These are phyloP conservation scores for Saturnispora gosingensis DNA, from an alignment of 805 yeast genomes.

Conservation along the genomic window DNA sequence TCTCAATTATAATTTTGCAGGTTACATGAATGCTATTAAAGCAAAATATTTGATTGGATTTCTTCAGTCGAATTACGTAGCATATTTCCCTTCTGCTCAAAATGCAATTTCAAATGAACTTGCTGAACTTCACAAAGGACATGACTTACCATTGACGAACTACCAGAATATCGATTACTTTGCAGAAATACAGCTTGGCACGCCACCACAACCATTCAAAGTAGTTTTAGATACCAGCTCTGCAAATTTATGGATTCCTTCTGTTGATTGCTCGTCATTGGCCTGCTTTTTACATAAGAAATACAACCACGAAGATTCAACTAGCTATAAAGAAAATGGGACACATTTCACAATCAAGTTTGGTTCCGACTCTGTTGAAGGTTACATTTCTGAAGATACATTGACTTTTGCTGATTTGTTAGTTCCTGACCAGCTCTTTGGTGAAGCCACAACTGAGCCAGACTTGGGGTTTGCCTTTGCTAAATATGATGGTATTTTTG, in stretches of 20 bases:
- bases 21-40: slow-evolving; percentile 40
- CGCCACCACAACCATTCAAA: slow-evolving; percentile 90
- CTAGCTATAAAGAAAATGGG: slow-evolving; percentile 82
- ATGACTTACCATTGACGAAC: slow-evolving; percentile 81
- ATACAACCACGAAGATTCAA: slow-evolving; percentile 77
- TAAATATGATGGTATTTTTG: slow-evolving; percentile 95
- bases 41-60: slow-evolving; percentile 34
- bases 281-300: slow-evolving; percentile 93
- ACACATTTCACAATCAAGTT: slow-evolving; percentile 76
- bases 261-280: slow-evolving; percentile 77
- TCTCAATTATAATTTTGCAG: slow-evolving; percentile 35
- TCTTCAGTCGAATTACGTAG: slow-evolving; percentile 14
- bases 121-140: slow-evolving; percentile 32
- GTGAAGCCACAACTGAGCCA: slow-evolving; percentile 95
- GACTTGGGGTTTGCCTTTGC: slow-evolving; percentile 98
- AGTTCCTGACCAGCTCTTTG: slow-evolving; percentile 86
- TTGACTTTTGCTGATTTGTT: slow-evolving; percentile 73
- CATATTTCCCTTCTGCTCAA: slow-evolving; percentile 37
- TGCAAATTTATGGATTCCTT: slow-evolving; percentile 95
- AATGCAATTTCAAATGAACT: neutral
- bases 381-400: slow-evolving; percentile 82
- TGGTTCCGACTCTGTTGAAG: slow-evolving; percentile 93
- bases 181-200: slow-evolving; percentile 84
- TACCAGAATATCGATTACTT: slow-evolving; percentile 94
- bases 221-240: slow-evolving; percentile 96